phyloP scores from a whole-genome alignment of 2,329 filamentous ascomycete genomes.

The Emydomyces testavorans region DNA sequence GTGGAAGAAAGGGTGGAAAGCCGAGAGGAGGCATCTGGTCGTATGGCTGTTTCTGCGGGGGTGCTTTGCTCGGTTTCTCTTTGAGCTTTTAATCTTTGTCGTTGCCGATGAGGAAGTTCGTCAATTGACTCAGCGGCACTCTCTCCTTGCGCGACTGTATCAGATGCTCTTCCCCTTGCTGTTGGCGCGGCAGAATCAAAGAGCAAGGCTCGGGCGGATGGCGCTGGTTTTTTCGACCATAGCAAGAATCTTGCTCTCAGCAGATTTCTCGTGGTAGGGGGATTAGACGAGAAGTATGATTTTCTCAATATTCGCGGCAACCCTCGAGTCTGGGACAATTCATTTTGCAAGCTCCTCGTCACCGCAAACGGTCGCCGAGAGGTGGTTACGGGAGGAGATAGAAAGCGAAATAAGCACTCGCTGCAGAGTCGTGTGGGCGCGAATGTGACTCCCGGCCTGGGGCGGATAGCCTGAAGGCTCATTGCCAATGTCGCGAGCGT shows the following conservation, averaged over 20 bases:
- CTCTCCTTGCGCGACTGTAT: not conserved
- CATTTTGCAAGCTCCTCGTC: conserved; percentile 24
- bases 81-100: conserved; percentile 32
- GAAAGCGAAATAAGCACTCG: conserved; percentile 24
- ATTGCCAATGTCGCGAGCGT: conserved; percentile 18
- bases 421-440: conserved; percentile 26
- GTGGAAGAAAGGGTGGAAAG: conserved; percentile 47
- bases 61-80: conserved; percentile 20
- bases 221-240: conserved; percentile 17
- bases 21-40: conserved; percentile 51
- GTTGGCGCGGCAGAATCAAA: conserved; percentile 16
- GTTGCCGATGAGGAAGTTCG: conserved; percentile 34
- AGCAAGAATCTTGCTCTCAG: conserved; percentile 21
- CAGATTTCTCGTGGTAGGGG: conserved; percentile 15
- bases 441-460: conserved; percentile 25
- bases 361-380: conserved; percentile 25
- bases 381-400: conserved; percentile 16
- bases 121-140: conserved; percentile 13
- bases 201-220: conserved; percentile 20
- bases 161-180: not conserved
- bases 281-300: conserved; percentile 32
- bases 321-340: conserved; percentile 22
- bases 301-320: conserved; percentile 25
- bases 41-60: conserved; percentile 30
- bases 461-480: conserved; percentile 28